These are phyloP conservation scores for Juglanconis sp. DNA, from an alignment of 2,329 filamentous ascomycete species.

Conservation along the genomic window DNA sequence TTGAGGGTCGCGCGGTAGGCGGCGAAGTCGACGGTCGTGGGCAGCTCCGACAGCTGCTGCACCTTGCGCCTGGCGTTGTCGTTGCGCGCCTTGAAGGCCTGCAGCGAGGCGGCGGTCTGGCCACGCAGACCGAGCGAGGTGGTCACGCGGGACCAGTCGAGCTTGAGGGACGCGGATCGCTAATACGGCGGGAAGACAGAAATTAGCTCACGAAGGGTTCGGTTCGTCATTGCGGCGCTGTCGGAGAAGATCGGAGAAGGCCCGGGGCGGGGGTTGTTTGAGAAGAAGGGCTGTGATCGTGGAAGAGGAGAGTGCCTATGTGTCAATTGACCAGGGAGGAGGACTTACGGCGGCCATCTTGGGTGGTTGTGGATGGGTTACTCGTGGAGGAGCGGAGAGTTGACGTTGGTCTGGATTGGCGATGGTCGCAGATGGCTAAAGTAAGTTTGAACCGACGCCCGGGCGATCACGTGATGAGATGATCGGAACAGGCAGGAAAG, in stretches of 20 bases:
- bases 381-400: conserved; percentile 39
- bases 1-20: conserved; percentile 90
- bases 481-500: not conserved
- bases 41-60: conserved; percentile 74
- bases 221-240: not conserved
- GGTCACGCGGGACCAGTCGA: conserved; percentile 97
- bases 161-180: conserved; percentile 97
- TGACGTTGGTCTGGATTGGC: conserved; percentile 3
- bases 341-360: conserved; percentile 64
- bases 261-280: not conserved
- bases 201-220: conserved; percentile 51
- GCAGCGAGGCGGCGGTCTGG: conserved; percentile 85
- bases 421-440: conserved; percentile 8
- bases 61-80: conserved; percentile 97
- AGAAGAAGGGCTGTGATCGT: not conserved
- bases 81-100: conserved; percentile 99
- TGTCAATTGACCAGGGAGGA: conserved; percentile 23
- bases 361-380: conserved; percentile 32
- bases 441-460: conserved; percentile 2
- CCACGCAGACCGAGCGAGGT: conserved; percentile 93
- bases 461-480: conserved; percentile 7
- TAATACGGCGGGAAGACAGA: conserved; percentile 43
- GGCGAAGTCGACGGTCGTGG: conserved; percentile 86
- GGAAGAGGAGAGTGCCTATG: not conserved
- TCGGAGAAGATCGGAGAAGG: conserved; percentile 2